phyloP scores from a whole-genome alignment of 441 rosid genomes.

The Populus trichocarpa region DNA sequence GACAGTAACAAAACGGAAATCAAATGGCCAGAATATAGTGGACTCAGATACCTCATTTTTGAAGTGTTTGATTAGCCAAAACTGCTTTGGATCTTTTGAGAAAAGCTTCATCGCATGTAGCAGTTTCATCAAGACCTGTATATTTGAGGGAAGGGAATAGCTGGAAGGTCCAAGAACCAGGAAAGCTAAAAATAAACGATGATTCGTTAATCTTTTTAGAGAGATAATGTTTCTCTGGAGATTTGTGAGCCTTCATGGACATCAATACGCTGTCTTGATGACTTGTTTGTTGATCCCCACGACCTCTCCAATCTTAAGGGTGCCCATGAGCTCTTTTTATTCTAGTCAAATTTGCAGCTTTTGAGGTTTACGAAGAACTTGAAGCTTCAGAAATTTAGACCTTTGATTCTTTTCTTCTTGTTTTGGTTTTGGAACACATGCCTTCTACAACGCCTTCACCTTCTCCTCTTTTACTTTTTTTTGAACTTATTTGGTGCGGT shows the following conservation, averaged over 20 bases:
- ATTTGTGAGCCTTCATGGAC: not conserved
- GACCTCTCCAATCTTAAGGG: not conserved
- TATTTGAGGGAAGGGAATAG: not conserved
- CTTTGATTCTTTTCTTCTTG: too few species aligned
- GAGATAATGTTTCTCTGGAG: not conserved
- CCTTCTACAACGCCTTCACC: too few species aligned
- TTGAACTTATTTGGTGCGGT: too few species aligned
- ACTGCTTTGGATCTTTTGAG: too few species aligned
- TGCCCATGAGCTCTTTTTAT: not conserved
- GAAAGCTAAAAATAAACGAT: not conserved
- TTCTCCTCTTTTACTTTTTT: too few species aligned
- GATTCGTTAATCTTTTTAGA: not conserved
- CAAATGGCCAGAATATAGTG: not conserved
- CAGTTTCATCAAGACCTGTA: too few species aligned
- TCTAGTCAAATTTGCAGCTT: not conserved
- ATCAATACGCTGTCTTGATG: not conserved
- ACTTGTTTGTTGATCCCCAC: not conserved
- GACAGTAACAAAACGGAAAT: not conserved
- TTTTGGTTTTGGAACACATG: too few species aligned
- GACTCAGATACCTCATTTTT: not conserved
- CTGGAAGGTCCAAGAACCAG: not conserved
- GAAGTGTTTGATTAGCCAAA: not conserved
- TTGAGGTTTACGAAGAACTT: too few species aligned
- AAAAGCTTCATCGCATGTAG: not conserved
- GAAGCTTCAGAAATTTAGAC: too few species aligned